Conservation (phyloP, 2,329 filamentous ascomycete genomes). For the Penicillium rolfsii region DNA sequence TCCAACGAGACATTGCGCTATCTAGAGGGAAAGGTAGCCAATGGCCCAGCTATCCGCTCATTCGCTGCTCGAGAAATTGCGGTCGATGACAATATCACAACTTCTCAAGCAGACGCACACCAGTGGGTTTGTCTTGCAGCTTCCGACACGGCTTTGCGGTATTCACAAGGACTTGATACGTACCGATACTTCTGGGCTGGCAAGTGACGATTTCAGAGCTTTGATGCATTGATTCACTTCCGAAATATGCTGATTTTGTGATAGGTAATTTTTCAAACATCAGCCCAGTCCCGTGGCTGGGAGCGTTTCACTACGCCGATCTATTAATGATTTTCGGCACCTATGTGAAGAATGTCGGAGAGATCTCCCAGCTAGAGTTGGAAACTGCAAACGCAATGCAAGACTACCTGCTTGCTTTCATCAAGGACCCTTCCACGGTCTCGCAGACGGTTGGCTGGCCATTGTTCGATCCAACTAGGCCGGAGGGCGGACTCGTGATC, state of each 20-base stretch:
- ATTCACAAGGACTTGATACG: conserved; percentile 28
- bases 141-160: conserved; percentile 11
- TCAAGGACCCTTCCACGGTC: conserved; percentile 20
- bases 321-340: conserved; percentile 30
- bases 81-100: conserved; percentile 18
- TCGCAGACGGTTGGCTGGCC: conserved; percentile 18
- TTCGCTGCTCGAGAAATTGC: conserved; percentile 21
- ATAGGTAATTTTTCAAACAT: conserved; percentile 46
- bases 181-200: conserved; percentile 49
- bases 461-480: conserved; percentile 28
- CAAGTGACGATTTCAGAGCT: not conserved
- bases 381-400: conserved; percentile 29
- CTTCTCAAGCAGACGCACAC: conserved; percentile 7
- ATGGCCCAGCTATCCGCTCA: conserved; percentile 25
- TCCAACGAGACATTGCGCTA: conserved; percentile 31
- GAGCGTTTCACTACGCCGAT: conserved; percentile 47
- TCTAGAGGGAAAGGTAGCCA: conserved; percentile 20
- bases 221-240: not conserved
- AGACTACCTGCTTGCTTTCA: conserved; percentile 31
- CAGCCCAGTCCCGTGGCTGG: conserved; percentile 45
- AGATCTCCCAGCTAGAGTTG: conserved; percentile 22
- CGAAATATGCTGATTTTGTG: not conserved
- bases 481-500: conserved; percentile 6
- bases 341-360: conserved; percentile 18
- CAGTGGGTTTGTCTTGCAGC: conserved; percentile 19